Evolutionary conservation across 164 flowering plant species (phyloP).

Genomic region (grape (Vitis vinifera)): DNA sequence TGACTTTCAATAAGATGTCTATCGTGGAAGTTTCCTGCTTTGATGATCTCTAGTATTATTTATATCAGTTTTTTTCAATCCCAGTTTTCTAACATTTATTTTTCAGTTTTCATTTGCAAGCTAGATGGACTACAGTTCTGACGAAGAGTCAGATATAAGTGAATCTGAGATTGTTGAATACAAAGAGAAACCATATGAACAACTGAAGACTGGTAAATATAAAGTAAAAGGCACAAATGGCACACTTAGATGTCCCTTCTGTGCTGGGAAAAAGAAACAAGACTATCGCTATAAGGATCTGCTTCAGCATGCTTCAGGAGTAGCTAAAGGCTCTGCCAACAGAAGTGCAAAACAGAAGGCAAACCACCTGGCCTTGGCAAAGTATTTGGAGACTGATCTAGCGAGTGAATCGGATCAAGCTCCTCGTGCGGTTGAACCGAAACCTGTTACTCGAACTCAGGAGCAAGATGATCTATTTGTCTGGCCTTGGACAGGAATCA

Average conservation of each 20-base stretch:
- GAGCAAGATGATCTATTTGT: constrained; percentile 47
- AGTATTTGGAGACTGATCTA: constrained; percentile 54
- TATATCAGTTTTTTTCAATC: too few species aligned
- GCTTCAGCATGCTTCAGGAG: constrained; percentile 82
- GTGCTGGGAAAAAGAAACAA: constrained; percentile 86
- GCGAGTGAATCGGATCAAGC: constrained; percentile 30
- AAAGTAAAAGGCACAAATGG: constrained; percentile 50
- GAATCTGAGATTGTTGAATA: constrained; percentile 75
- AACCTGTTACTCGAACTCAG: constrained; percentile 22
- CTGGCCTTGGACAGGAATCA: constrained; percentile 79
- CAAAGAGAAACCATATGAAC: constrained; percentile 55
- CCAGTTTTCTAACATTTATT: too few species aligned
- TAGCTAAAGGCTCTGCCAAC: constrained; percentile 64
- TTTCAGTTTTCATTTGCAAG: too few species aligned
- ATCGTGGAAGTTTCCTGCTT: too few species aligned
- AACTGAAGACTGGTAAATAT: constrained; percentile 39
- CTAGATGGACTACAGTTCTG: constrained; percentile 57
- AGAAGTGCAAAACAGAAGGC: constrained; percentile 68
- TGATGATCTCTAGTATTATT: too few species aligned
- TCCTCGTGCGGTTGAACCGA: constrained; percentile 21
- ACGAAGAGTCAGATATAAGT: constrained; percentile 76
- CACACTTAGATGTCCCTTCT: constrained; percentile 77
- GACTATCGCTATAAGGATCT: constrained; percentile 77
- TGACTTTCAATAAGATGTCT: too few species aligned
- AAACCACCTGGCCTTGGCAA: constrained; percentile 79